A percentile compares a stretch with the other conserved stretches of the same genome.
phyloP scores from a whole-genome alignment of 75 land plant species.

The Isoetes taiwanensis region DNA sequence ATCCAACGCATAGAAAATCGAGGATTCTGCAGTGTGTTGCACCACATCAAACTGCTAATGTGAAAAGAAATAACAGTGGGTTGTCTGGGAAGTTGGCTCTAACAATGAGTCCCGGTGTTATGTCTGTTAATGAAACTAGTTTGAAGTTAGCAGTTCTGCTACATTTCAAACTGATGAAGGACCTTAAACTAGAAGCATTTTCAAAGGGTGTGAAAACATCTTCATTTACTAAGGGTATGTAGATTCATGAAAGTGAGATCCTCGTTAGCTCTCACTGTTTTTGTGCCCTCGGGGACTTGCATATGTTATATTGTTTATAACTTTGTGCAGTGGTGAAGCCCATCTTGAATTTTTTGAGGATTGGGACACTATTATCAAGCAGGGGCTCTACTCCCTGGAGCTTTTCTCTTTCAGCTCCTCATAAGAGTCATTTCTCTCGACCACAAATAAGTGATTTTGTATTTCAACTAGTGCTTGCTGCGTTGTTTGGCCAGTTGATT shows the following conservation, averaged over 20 bases:
- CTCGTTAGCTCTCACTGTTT: too few species aligned
- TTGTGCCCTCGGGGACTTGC: not conserved
- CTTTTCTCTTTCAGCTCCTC: not conserved
- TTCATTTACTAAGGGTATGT: slow-evolving; percentile 14
- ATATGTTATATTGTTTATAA: not conserved
- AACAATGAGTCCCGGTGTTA: slow-evolving; percentile 17
- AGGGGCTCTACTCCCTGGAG: not conserved
- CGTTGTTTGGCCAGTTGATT: not conserved
- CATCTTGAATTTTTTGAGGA: not conserved
- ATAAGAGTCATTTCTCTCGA: slow-evolving; percentile 5
- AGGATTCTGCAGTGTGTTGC: slow-evolving; percentile 44
- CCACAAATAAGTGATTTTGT: not conserved
- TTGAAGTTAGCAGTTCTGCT: slow-evolving; percentile 1
- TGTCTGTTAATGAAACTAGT: too few species aligned
- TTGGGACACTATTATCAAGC: not conserved
- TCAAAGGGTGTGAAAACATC: slow-evolving; percentile 13
- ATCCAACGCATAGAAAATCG: too few species aligned
- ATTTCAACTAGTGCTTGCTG: not conserved
- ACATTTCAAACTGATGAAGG: slow-evolving; percentile 18
- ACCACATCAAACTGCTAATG: slow-evolving; percentile 43
- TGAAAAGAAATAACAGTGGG: slow-evolving; percentile 20
- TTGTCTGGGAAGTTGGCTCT: slow-evolving; percentile 26
- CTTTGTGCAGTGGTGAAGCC: not conserved
- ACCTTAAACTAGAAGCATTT: too few species aligned
- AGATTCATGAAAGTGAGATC: too few species aligned